A percentile compares a stretch with the other conserved stretches of the same genome.
Evolutionary conservation across 257 asterid genomes (phyloP).

Genomic region (Orobanche coerulescens): DNA sequence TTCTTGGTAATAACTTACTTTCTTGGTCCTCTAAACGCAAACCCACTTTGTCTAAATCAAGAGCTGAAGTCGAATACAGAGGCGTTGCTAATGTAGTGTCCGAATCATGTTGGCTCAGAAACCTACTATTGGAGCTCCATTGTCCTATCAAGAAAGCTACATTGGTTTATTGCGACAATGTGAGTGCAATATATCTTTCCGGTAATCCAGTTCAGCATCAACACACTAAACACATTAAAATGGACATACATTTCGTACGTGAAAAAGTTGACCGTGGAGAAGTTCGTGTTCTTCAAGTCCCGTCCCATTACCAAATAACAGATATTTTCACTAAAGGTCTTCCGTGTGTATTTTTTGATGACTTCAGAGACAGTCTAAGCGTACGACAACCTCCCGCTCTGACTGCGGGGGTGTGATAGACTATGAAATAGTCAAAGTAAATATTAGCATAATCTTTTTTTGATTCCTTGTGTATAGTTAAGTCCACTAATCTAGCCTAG

Average conservation of each 20-base stretch:
- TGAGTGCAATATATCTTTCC: not conserved
- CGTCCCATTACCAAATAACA: not conserved
- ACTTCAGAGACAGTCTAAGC: not conserved
- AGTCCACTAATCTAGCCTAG: too few species aligned
- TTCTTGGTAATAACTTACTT: too few species aligned
- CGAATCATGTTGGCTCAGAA: not conserved
- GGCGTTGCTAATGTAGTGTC: not conserved
- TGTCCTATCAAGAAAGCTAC: not conserved
- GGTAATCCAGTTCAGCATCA: not conserved
- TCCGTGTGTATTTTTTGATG: not conserved
- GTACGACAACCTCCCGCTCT: too few species aligned
- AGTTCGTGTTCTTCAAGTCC: too few species aligned
- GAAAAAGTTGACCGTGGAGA: too few species aligned
- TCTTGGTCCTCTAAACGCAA: not conserved
- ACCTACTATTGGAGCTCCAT: not conserved
- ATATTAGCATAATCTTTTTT: not conserved
- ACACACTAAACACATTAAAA: too few species aligned
- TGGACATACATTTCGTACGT: too few species aligned
- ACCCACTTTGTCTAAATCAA: not conserved
- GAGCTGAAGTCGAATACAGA: not conserved
- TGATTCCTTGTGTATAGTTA: too few species aligned
- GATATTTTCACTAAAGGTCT: not conserved
- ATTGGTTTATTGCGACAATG: not conserved
- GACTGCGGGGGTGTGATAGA: slow-evolving; percentile 2
- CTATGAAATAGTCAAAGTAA: too few species aligned